A percentile compares a stretch with the other conserved stretches of the same genome.
These are phyloP conservation scores for Crithidia brevicula DNA, from an alignment of 208 protist species.

Conservation along the genomic window DNA sequence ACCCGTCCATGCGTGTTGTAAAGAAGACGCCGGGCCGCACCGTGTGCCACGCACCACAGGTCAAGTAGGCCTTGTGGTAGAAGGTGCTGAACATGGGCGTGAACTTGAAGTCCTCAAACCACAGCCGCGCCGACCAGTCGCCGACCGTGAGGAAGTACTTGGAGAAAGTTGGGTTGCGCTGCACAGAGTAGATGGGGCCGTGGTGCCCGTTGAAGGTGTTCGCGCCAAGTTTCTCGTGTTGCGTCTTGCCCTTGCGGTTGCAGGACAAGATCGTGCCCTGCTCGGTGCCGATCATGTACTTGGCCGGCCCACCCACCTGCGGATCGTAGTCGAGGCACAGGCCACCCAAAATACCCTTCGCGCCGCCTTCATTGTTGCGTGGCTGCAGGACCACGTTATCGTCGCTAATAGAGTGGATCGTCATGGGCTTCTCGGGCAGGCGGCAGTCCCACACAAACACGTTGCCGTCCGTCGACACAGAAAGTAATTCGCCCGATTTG, in stretches of 20 bases:
- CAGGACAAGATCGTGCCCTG: conserved; percentile 94
- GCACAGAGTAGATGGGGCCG: conserved; percentile 95
- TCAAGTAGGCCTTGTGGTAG: conserved; percentile 96
- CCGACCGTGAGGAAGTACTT: conserved; percentile 98
- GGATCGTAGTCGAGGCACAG: conserved; percentile 96
- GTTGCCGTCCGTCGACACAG: conserved; percentile 96
- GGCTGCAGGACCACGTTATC: conserved; percentile 89
- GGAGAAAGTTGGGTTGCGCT: conserved; percentile 94
- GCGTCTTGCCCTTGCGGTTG: conserved; percentile 96
- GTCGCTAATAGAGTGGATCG: conserved; percentile 81
- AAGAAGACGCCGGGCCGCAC: conserved; percentile 96
- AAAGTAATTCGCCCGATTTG: conserved; percentile 96
- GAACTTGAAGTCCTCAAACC: conserved; percentile 96
- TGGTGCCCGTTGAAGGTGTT: conserved; percentile 96
- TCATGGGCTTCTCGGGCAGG: conserved; percentile 91
- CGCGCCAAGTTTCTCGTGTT: conserved; percentile 91
- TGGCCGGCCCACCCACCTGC: conserved; percentile 91
- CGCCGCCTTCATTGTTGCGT: conserved; percentile 90
- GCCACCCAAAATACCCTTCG: conserved; percentile 90
- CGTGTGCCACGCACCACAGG: conserved; percentile 93
- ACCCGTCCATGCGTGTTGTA: conserved; percentile 96
- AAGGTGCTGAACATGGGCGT: conserved; percentile 95
- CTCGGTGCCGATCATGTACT: conserved; percentile 98
- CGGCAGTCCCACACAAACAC: conserved; percentile 96
- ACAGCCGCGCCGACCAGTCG: conserved; percentile 96